Base-by-base conservation (phyloP, 495 filamentous ascomycete species). In the Penicillium malachiteum region DNA sequence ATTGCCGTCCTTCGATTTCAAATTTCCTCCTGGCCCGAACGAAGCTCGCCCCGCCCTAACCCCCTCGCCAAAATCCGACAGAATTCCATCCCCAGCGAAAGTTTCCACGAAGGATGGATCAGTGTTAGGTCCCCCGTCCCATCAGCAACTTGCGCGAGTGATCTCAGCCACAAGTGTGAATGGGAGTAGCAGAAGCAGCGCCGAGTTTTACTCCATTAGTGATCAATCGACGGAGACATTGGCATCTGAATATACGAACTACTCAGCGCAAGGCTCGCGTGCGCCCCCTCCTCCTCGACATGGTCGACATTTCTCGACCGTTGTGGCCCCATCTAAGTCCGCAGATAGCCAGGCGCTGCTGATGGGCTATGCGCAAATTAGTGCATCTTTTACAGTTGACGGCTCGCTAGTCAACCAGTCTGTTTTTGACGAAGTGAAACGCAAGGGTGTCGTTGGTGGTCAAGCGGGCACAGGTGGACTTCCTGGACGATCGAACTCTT, bases 331-430 rank as follows among this genome's bases (percentile, higher is more conserved):
- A 7, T 72, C 69, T 43, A 72, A 77, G 17, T 64, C 74, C 72
- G 57, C 57, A 57, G 56, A 85, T 75, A 63, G 82, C 44, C 91
- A 97, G 72, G 83, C 87, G 13, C 71, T 98, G 49, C 92, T 98
- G 85, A 97, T 98, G 94, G 94, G 92, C 9, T 98, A 96, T 73
- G 95, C 88, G 5, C 93, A 98, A 67, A 82, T 97, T n/a, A 86
- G 87, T 63, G 94, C 95, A 14, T 88, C 89, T 0, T 98, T 97
- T 58, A 91, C 86, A 0, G 72, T 97, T 7, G 94, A 98, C 68
- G 91, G 92, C 0, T 96, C 95, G 6, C 75, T 98, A 34, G 82
- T 97, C 50, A 91, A 96, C 58, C 86, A 94, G 37, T 86, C 84
- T 2, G 90, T 86, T 3, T 98, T 98, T 60, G 95, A 98, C 66